Evolutionary conservation across 1,139 yeast species (phyloP).

Genomic region (Nakaseomyces nivariensis): DNA sequence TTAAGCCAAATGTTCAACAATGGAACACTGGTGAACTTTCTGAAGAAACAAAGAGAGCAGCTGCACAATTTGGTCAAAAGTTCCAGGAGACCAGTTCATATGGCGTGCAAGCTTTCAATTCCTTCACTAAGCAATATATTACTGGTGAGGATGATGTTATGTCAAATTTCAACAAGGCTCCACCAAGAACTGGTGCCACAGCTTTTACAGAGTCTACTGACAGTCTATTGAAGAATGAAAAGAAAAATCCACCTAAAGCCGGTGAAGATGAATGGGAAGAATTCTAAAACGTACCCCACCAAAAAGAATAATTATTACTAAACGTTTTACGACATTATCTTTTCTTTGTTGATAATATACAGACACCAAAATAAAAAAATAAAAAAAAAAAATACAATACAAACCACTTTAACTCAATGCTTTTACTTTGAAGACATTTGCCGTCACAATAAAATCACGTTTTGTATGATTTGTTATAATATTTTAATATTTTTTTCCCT

Average conservation of each 20-base stretch:
- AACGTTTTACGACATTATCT: no score
- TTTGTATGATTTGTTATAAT: no score
- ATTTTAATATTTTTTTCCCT: no score
- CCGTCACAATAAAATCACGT: no score
- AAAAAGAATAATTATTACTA: no score
- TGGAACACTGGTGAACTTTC: slow-evolving; percentile 74
- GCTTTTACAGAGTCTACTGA: slow-evolving; percentile 32
- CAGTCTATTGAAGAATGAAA: slow-evolving; percentile 3
- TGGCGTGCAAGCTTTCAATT: slow-evolving; percentile 55
- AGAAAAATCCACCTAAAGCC: slow-evolving; percentile 4
- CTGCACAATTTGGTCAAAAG: slow-evolving; percentile 90
- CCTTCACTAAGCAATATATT: slow-evolving; percentile 38
- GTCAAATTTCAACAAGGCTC: not conserved
- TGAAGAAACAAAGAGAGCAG: slow-evolving; percentile 75
- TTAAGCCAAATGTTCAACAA: slow-evolving; percentile 78
- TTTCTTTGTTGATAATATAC: no score
- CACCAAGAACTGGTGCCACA: slow-evolving; percentile 10
- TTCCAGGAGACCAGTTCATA: slow-evolving; percentile 82
- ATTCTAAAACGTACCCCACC: slow-evolving; percentile 11
- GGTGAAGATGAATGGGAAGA: slow-evolving; percentile 29
- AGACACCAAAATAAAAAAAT: no score
- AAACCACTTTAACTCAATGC: no score
- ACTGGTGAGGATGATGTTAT: slow-evolving; percentile 8
- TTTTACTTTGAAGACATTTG: no score
- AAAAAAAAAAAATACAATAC: no score